Conservation (phyloP, 2,329 filamentous ascomycete genomes). For the Pochonia chlamydosporia region DNA sequence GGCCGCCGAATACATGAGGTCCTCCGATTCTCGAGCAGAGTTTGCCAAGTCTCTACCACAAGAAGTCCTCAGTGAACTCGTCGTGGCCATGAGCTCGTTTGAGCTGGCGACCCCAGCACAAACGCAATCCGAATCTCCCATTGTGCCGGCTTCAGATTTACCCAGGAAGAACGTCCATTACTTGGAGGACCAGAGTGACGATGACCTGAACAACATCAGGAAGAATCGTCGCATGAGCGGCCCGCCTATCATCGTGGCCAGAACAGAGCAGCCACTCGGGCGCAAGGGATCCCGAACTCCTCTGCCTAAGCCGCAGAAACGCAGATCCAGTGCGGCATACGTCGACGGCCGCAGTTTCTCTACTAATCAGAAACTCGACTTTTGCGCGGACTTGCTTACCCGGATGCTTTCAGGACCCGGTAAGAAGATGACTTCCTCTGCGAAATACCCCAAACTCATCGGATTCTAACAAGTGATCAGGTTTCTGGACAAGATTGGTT, state of each 20-base stretch:
- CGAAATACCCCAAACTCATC: background rate
- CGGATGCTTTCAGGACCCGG: constrained; percentile 59
- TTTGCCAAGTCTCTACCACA: constrained; percentile 57
- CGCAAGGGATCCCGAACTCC: constrained; percentile 23
- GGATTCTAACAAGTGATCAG: constrained; percentile 23
- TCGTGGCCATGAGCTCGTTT: constrained; percentile 55
- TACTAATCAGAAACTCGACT: constrained; percentile 44
- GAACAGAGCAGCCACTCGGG: constrained; percentile 18
- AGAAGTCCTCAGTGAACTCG: constrained; percentile 56
- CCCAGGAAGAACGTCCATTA: constrained; percentile 44
- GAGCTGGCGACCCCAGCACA: constrained; percentile 32
- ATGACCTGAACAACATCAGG: constrained; percentile 20
- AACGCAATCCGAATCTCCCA: constrained; percentile 10
- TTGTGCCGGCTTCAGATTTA: constrained; percentile 12
- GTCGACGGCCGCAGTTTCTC: constrained; percentile 27
- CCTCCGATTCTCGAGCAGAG: constrained; percentile 48
- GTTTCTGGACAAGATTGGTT: constrained; percentile 62
- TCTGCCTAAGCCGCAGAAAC: constrained; percentile 29
- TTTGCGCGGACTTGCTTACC: constrained; percentile 51
- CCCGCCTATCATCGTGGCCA: constrained; percentile 8
- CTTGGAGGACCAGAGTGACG: constrained; percentile 18
- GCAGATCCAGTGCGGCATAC: constrained; percentile 25
- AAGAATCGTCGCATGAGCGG: constrained; percentile 36
- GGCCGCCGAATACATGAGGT: constrained; percentile 59
- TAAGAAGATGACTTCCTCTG: constrained; percentile 21